A percentile compares a stretch with the other conserved stretches of the same genome.
Conservation (phyloP, 2,329 filamentous ascomycete species). For the Emmonsiellopsis sp. region DNA sequence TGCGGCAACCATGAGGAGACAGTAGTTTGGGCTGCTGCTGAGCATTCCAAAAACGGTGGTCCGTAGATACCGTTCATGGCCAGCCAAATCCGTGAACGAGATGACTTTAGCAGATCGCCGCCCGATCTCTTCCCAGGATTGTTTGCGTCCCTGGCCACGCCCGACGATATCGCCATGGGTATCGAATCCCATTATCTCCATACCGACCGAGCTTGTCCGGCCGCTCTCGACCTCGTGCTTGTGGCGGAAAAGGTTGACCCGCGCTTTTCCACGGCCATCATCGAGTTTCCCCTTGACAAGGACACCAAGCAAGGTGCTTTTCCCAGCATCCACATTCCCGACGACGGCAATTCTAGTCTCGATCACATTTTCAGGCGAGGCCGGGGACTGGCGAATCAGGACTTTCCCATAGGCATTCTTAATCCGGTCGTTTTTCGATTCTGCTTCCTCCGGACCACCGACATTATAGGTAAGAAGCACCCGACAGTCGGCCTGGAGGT, state of each 20-base stretch:
- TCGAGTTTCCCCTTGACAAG: constrained; percentile 92
- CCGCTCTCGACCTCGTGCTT: constrained; percentile 97
- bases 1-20: constrained; percentile 93
- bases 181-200: constrained; percentile 99
- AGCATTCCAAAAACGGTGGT: constrained; percentile 95
- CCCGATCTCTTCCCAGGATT: constrained; percentile 97
- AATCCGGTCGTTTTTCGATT: constrained; percentile 55
- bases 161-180: constrained; percentile 72
- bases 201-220: constrained; percentile 88
- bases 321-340: constrained; percentile 94
- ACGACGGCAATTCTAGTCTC: constrained; percentile 96
- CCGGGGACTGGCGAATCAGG: constrained; percentile 66
- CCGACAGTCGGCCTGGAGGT: constrained; percentile 63
- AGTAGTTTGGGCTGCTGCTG: constrained; percentile 94
- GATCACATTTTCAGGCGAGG: constrained; percentile 74
- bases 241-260: constrained; percentile 92
- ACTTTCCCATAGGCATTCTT: constrained; percentile 76
- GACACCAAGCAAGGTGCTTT: constrained; percentile 92
- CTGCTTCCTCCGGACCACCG: constrained; percentile 64
- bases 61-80: constrained; percentile 88
- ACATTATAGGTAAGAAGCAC: constrained; percentile 86
- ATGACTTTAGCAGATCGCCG: constrained; percentile 93
- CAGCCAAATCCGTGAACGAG: constrained; percentile 88
- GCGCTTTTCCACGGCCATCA: constrained; percentile 85
- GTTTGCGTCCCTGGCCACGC: constrained; percentile 72